Base-by-base conservation (phyloP, 164 flowering plant species). In the Liquidambar formosana region DNA sequence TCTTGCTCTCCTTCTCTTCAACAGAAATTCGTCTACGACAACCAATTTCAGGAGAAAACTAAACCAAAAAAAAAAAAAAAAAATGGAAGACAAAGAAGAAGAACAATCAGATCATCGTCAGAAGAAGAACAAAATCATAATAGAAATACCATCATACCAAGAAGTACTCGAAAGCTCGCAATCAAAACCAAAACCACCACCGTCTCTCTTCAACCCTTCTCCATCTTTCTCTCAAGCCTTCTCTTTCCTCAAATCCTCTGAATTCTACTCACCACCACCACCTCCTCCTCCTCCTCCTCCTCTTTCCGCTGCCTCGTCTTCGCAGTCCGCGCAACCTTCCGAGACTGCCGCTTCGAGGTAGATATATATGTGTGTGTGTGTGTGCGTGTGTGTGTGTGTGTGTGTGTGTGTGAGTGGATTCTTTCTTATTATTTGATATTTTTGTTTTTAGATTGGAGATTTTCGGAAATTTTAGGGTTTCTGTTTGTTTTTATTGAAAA, bases 121-220 rank as follows among this genome's bases (percentile, higher is more conserved):
- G 8, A 53, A 46, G 49, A 57, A 57, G 1, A 43, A 56, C 49
- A 66, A 56, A 22, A 41, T 60, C 47, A 54, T 66, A 14, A 66
- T 66, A 11, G 33, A 66, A 19, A 66, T 66, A 14, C 69, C 69
- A 53, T 66, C 69, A 5, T 66, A 66, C 19, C 49, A 66, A 23
- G 28, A 66, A 38, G 69, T 66, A 10, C 23, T 38, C 8, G 27
- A 66, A 23, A 54, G 15, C 22, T 53, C 69, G 10, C 57, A 64
- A 28, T n/a, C 22, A 21, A 49, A 48, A 8, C 14, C 61, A 13
- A 21, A n/a, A n/a, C n/a, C 58, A 0, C 5, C n/a, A 10, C 9
- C 41, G 18, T 11, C 61, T 21, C 61, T 66, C 13, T 66, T 53
- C 28, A 53, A 54, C 4, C 61, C 69, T 13, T 53, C 69, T 45